Percentiles rank a stretch among this genome's conserved stretches.
phyloP scores from a whole-genome alignment of 225 moss, liverwort and hornwort genomes.

The Polytrichum commune region DNA sequence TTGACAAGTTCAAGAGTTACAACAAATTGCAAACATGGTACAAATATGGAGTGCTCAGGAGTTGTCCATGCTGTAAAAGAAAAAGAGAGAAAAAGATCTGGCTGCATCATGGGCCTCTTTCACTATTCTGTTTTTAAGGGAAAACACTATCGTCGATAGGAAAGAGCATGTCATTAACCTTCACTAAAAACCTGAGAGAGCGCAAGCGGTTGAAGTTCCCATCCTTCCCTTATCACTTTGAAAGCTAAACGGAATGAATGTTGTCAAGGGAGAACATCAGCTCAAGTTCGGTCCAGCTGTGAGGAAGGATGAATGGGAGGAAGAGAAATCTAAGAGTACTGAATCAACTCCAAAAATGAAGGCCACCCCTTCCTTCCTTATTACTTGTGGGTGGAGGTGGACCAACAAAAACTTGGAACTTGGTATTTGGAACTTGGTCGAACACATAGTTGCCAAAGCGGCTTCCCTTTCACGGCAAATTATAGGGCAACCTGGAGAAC shows the following conservation, averaged over 20 bases:
- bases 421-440: background rate
- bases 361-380: background rate
- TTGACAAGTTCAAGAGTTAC: background rate
- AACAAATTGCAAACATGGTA: constrained; percentile 12
- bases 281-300: background rate
- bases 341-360: background rate
- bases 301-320: no score
- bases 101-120: background rate
- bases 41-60: constrained; percentile 6
- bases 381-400: background rate
- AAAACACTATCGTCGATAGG: background rate
- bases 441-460: background rate
- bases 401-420: background rate
- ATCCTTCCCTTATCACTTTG: background rate
- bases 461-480: background rate
- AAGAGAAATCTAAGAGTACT: background rate
- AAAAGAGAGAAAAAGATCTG: background rate
- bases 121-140: background rate
- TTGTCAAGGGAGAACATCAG: background rate
- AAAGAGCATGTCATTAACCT: background rate
- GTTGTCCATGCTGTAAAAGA: no score
- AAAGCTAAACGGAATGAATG: background rate
- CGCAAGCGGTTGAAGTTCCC: background rate
- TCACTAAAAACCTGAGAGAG: background rate
- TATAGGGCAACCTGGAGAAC: background rate